Evolutionary conservation across 139 green algal genomes (phyloP).

Genomic region (Chlamydomonas schloesseri): DNA sequence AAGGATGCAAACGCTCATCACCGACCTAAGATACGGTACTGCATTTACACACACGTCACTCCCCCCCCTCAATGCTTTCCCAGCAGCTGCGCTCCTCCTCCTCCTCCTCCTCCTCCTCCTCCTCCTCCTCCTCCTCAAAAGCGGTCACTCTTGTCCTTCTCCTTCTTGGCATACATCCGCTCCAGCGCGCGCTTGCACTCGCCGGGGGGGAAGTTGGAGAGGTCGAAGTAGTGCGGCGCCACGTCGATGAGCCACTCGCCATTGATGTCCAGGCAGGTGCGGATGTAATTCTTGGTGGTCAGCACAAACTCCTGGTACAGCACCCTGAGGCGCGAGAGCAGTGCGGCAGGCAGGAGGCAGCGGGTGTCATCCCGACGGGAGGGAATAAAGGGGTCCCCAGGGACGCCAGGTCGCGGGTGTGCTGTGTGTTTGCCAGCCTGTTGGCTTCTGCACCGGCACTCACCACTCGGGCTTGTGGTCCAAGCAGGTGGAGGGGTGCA

Average conservation of each 20-base stretch:
- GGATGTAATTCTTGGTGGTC: constrained; percentile 97
- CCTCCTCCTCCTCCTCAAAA: constrained; percentile 18
- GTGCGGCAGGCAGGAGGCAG: no score
- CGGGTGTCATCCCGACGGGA: no score
- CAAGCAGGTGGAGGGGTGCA: constrained; percentile 96
- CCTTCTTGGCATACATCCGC: constrained; percentile 83
- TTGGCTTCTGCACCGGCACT: no score
- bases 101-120: no score
- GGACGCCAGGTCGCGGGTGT: no score
- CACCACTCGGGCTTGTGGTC: constrained; percentile 92
- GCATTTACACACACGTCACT: no score
- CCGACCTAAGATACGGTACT: no score
- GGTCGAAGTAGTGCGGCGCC: constrained; percentile 97
- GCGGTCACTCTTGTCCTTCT: constrained; percentile 22
- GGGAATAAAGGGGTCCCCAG: no score
- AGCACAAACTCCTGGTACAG: constrained; percentile 99
- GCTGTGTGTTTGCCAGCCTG: no score
- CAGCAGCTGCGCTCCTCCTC: no score
- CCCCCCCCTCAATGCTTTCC: no score
- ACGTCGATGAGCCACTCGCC: constrained; percentile 98
- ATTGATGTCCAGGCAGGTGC: constrained; percentile 92
- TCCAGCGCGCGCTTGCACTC: constrained; percentile 88
- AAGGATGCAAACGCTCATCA: no score
- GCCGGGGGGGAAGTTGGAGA: constrained; percentile 94
- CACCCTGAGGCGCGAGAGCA: constrained; percentile 68